Evolutionary conservation across 225 moss, liverwort and hornwort genomes (phyloP), one percentile per base, ranked within the genome.

Genomic region (Neckera pumila): DNA sequence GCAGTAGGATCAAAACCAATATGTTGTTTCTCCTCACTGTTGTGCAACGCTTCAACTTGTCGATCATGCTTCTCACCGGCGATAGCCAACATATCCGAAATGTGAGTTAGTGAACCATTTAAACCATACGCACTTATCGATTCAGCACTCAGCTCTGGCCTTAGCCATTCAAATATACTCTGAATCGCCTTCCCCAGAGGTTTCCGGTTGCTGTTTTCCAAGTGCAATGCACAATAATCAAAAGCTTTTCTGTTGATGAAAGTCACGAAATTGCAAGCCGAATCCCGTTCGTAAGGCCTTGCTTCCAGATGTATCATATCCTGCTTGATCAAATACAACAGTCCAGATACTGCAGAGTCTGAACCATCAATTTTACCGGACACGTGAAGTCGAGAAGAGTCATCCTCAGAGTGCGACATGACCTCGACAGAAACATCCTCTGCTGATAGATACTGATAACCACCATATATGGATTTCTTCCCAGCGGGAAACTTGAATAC

Each of bases 131-230:
- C 85, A 85, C 87, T 92, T 79, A 94, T 89, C 16, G 87, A 90
- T 81, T 92, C 92, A 91, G 95, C 90, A 90, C 94, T 92, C 69
- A 98, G 85, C 60, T 98, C 98, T 83, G 98, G 98, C 89, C 97
- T 94, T 43, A 98, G 90, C 98, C 97, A 98, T 83, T 89, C 92
- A 84, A 98, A 86, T 79, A 95, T 56, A 67, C 85, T 93, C 93
- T 96, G 97, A 87, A 96, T 88, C 43, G 96, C 94, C 85, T 82
- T 97, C 88, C 87, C 93, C 89, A 92, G 89, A 59, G 92, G 38
- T 36, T 89, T 89, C 53, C 90, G 92, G 71, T 81, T 92, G 83
- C 72, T 87, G 85, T 57, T 73, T 71, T 65, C 92, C 81, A 94
- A 66, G 76, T 90, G 83, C 43, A 73, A 89, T 64, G 89, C 95